These are phyloP conservation scores for Seiridium cupressi DNA, from an alignment of 2,329 filamentous ascomycete species.

Conservation along the genomic window DNA sequence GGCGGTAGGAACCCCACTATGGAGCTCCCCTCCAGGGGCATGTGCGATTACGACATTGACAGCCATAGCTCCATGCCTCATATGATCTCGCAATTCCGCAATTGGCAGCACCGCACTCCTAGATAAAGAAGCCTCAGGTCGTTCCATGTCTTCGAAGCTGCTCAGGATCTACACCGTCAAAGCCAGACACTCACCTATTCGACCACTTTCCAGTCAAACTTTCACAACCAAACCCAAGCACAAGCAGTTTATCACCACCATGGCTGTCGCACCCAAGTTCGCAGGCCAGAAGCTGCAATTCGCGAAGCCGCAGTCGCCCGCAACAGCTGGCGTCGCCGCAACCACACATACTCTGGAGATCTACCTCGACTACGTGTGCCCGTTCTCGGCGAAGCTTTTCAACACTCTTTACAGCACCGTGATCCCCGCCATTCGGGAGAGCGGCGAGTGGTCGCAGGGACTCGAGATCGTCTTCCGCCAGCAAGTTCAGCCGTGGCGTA, in stretches of 20 bases:
- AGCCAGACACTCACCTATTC: not conserved
- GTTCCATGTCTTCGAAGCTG: not conserved
- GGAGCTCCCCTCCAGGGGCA: not conserved
- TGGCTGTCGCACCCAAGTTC: conserved; percentile 78
- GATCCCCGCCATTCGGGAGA: conserved; percentile 60
- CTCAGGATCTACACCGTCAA: not conserved
- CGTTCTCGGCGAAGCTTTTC: conserved; percentile 69
- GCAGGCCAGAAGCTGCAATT: conserved; percentile 66
- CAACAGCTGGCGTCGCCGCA: conserved; percentile 35
- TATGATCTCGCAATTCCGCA: not conserved
- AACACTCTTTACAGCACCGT: conserved; percentile 69
- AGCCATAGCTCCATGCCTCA: not conserved
- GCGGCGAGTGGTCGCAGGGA: conserved; percentile 52
- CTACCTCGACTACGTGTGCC: conserved; percentile 89
- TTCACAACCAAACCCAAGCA: not conserved
- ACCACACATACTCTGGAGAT: conserved; percentile 60
- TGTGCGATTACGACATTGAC: not conserved
- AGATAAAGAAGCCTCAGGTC: not conserved
- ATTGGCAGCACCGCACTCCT: not conserved
- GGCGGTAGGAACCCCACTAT: not conserved
- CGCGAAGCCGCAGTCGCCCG: conserved; percentile 29
- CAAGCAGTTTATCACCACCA: conserved; percentile 28
- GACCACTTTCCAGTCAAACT: not conserved
- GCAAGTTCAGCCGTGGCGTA: conserved; percentile 82
- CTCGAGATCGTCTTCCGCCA: conserved; percentile 83